A percentile compares a stretch with the other conserved stretches of the same genome.
Conservation (phyloP, 164 flowering plant species). For the Sedum album region DNA sequence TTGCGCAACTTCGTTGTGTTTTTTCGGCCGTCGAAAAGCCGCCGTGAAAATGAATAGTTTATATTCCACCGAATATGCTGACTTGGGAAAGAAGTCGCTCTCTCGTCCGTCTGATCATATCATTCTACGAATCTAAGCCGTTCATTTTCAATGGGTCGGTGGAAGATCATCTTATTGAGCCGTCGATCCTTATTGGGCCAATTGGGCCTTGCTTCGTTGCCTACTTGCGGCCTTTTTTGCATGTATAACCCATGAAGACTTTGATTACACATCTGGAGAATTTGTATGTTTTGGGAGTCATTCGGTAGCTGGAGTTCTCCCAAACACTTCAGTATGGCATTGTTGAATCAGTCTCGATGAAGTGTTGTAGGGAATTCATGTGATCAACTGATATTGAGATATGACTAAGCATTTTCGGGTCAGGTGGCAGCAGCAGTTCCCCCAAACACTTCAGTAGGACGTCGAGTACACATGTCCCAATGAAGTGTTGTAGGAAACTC, state of each 20-base stretch:
- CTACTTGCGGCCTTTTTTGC: not conserved
- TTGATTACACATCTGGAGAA: not conserved
- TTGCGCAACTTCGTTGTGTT: not conserved
- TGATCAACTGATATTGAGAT: not conserved
- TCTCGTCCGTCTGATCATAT: not conserved
- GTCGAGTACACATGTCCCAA: not conserved
- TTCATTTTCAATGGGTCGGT: not conserved
- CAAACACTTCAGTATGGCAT: not conserved
- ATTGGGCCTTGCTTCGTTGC: not conserved
- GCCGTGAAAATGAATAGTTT: no score
- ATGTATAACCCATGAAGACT: not conserved
- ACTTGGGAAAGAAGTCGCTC: not conserved
- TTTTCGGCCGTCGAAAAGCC: not conserved
- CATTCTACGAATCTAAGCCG: not conserved
- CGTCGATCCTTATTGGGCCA: not conserved
- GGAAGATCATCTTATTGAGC: not conserved
- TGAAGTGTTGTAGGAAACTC: not conserved
- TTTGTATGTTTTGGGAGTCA: not conserved
- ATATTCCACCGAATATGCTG: not conserved
- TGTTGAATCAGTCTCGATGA: not conserved
- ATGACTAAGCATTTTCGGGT: not conserved
- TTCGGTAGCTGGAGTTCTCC: not conserved
- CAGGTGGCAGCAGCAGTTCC: conserved; percentile 1
- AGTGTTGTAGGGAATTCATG: conserved; percentile 1
- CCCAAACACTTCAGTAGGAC: conserved; percentile 9